Evolutionary conservation across 1,284 basidiomycete genomes (phyloP).

Genomic region (Macrocystidia cucumis): DNA sequence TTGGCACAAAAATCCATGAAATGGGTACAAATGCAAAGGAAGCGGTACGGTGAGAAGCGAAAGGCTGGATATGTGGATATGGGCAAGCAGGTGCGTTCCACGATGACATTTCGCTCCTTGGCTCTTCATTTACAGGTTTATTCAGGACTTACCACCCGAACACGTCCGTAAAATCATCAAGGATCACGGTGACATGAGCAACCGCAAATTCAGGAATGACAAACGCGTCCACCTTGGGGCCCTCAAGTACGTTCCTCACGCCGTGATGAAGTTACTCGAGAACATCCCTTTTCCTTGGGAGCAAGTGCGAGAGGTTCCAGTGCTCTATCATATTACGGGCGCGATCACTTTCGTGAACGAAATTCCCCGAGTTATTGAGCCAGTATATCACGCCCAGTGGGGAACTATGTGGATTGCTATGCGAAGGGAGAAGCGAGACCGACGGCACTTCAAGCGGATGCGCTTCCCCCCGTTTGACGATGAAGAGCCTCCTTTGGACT

Average conservation of each 20-base stretch:
- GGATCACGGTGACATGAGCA: conserved; percentile 97
- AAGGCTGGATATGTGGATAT: conserved; percentile 88
- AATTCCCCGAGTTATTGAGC: conserved; percentile 93
- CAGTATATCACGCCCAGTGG: conserved; percentile 99
- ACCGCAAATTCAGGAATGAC: conserved; percentile 95
- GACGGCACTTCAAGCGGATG: conserved; percentile 99
- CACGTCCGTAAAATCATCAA: conserved; percentile 98
- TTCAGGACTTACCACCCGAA: conserved; percentile 81
- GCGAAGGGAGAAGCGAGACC: conserved; percentile 97
- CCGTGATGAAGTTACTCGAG: conserved; percentile 98
- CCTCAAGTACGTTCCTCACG: conserved; percentile 98
- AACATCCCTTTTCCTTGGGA: conserved; percentile 99
- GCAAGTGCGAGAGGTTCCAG: conserved; percentile 96
- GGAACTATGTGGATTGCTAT: conserved; percentile 99
- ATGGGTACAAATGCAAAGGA: conserved; percentile 91
- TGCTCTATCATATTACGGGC: conserved; percentile 98
- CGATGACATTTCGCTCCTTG: conserved; percentile 13
- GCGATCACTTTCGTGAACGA: conserved; percentile 99
- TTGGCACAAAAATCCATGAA: conserved; percentile 85
- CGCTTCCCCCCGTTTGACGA: conserved; percentile 99
- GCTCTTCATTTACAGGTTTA: background rate
- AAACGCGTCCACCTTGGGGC: conserved; percentile 98
- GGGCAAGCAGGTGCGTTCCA: conserved; percentile 75
- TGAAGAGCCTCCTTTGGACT: conserved; percentile 97
- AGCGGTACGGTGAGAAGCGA: conserved; percentile 84